A percentile compares a stretch with the other conserved stretches of the same genome.
Evolutionary conservation across 2,329 filamentous ascomycete genomes (phyloP).

Genomic region (Fusarium sp.): DNA sequence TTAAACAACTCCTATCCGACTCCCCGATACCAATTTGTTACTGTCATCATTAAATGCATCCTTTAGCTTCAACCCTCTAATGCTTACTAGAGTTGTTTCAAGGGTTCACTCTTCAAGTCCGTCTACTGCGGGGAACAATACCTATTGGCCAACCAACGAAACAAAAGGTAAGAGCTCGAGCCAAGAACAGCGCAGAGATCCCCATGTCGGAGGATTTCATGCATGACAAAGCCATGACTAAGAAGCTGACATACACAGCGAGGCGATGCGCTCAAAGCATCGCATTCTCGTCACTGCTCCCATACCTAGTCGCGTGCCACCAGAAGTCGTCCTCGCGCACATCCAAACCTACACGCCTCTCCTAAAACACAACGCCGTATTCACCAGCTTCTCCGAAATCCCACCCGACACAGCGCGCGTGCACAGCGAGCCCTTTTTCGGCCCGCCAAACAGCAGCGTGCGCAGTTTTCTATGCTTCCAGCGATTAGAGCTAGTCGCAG

Average conservation of each 20-base stretch:
- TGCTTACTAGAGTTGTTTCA: not conserved
- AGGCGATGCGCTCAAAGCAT: conserved; percentile 33
- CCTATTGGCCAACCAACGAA: not conserved
- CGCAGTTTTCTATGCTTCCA: conserved; percentile 15
- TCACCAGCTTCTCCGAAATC: conserved; percentile 21
- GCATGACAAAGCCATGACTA: conserved; percentile 23
- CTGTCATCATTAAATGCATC: not conserved
- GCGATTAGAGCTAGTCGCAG: conserved; percentile 15
- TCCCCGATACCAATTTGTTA: not conserved
- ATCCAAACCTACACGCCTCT: conserved; percentile 32
- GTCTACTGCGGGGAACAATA: not conserved
- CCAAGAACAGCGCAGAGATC: not conserved
- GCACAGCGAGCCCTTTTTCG: conserved; percentile 28
- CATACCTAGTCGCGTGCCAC: conserved; percentile 28
- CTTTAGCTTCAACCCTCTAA: not conserved
- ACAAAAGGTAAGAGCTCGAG: not conserved
- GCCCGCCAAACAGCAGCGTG: conserved; percentile 13
- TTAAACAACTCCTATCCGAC: not conserved
- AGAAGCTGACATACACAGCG: not conserved
- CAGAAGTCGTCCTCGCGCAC: conserved; percentile 31
- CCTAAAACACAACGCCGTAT: conserved; percentile 17
- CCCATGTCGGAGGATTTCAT: not conserved
- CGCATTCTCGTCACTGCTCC: conserved; percentile 26
- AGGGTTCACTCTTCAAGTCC: not conserved
- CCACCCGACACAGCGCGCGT: conserved; percentile 14